phyloP scores from a whole-genome alignment of 2,329 filamentous ascomycete species.

The Botrytis porri region DNA sequence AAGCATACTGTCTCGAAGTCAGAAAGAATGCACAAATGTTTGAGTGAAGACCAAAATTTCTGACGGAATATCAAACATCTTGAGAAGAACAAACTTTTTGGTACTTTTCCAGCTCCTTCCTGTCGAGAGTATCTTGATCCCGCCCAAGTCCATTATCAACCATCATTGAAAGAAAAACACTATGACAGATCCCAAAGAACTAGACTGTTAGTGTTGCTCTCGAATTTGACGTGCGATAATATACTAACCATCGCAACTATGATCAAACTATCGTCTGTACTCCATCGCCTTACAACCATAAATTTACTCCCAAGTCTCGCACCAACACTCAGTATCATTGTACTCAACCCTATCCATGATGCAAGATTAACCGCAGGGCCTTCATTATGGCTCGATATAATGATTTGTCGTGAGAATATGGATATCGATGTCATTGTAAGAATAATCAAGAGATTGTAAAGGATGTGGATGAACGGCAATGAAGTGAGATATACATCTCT shows the following conservation, averaged over 20 bases:
- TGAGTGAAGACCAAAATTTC: neutral
- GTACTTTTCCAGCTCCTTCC: slow-evolving; percentile 17
- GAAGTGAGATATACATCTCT: slow-evolving; percentile 13
- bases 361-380: slow-evolving; percentile 42
- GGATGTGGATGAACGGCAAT: slow-evolving; percentile 3
- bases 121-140: slow-evolving; percentile 22
- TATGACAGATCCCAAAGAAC: slow-evolving; percentile 18
- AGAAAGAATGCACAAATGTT: neutral
- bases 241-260: slow-evolving; percentile 23
- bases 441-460: slow-evolving; percentile 3
- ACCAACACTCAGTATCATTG: slow-evolving; percentile 39
- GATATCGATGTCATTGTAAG: slow-evolving; percentile 3
- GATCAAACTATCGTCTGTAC: slow-evolving; percentile 25
- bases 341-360: slow-evolving; percentile 40
- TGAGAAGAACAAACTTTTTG: slow-evolving; percentile 25
- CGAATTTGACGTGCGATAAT: slow-evolving; percentile 14
- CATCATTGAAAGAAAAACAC: slow-evolving; percentile 22
- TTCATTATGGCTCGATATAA: slow-evolving; percentile 42
- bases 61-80: neutral
- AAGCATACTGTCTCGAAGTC: slow-evolving; percentile 27
- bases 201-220: slow-evolving; percentile 9
- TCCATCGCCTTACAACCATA: slow-evolving; percentile 23
- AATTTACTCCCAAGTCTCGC: slow-evolving; percentile 38
- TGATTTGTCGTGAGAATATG: slow-evolving; percentile 27
- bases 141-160: slow-evolving; percentile 27